Conservation (phyloP, 83 land plant species). For the Picea engelmannii region DNA sequence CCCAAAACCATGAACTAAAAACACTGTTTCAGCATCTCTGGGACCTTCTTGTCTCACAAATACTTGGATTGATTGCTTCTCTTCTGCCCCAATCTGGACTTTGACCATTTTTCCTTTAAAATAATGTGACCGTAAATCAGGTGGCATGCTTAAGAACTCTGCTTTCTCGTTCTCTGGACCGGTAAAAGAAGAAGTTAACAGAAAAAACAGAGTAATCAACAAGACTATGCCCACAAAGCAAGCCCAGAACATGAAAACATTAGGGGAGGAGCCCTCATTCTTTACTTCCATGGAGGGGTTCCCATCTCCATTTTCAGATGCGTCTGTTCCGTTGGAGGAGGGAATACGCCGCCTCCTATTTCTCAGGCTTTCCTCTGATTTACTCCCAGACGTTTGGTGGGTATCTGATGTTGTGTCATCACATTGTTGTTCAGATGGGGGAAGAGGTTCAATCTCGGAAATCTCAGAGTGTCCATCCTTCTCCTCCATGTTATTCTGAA, state of each 20-base stretch:
- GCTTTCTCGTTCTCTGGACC: constrained; percentile 35
- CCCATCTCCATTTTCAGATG: not conserved
- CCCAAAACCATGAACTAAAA: constrained; percentile 67
- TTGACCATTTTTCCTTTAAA: constrained; percentile 53
- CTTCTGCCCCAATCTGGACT: constrained; percentile 27
- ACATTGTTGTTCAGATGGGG: too few species aligned
- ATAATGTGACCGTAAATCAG: constrained; percentile 53
- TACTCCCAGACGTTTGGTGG: too few species aligned
- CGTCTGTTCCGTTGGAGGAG: not conserved
- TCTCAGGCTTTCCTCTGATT: not conserved
- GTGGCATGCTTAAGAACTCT: constrained; percentile 61
- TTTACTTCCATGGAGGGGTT: not conserved
- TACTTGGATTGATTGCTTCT: constrained; percentile 39
- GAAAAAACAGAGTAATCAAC: constrained; percentile 37
- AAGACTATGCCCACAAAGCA: constrained; percentile 54
- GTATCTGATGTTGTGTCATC: too few species aligned
- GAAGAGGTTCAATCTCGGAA: too few species aligned
- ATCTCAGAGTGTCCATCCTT: too few species aligned
- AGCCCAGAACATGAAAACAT: constrained; percentile 57
- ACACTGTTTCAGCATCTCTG: constrained; percentile 32
- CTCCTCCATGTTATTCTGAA: too few species aligned
- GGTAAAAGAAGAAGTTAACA: constrained; percentile 23
- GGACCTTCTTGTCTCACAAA: constrained; percentile 50
- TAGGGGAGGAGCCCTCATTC: constrained; percentile 6
- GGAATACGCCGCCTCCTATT: not conserved